Evolutionary conservation across 1,284 basidiomycete genomes (phyloP).

Genomic region (Mycena citricolor): DNA sequence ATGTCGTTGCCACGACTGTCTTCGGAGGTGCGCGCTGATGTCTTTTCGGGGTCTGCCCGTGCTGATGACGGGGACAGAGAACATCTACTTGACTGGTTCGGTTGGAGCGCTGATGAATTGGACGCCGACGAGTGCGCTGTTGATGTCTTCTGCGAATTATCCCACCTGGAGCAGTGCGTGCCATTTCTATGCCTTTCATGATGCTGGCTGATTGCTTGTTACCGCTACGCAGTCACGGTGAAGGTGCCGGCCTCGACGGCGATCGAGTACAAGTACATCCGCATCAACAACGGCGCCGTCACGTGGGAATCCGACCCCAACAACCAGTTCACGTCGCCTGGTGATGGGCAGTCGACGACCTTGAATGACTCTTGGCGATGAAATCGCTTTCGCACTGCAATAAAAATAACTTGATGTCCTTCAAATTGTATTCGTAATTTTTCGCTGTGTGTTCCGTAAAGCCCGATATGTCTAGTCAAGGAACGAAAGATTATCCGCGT

Average conservation of each 20-base stretch:
- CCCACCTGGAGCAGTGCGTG: constrained; percentile 71
- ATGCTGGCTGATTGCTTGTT: constrained; percentile 1
- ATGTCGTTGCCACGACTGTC: constrained; percentile 59
- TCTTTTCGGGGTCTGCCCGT: too few species aligned
- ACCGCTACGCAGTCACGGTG: constrained; percentile 49
- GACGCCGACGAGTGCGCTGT: constrained; percentile 59
- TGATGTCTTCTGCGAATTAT: constrained; percentile 57
- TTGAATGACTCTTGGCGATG: constrained; percentile 44
- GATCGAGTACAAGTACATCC: constrained; percentile 73
- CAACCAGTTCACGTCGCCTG: constrained; percentile 43
- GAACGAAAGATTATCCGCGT: too few species aligned
- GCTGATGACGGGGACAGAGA: constrained; percentile 46
- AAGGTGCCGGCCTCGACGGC: constrained; percentile 50
- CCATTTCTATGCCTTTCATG: constrained; percentile 15
- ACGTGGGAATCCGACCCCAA: constrained; percentile 70
- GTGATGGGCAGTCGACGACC: constrained; percentile 37
- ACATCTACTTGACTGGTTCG: constrained; percentile 69
- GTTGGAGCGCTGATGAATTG: constrained; percentile 59
- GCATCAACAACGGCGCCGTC: constrained; percentile 53
- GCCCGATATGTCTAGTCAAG: too few species aligned
- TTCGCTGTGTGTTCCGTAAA: too few species aligned
- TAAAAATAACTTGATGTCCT: too few species aligned
- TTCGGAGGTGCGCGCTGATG: constrained; percentile 40
- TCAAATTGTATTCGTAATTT: too few species aligned
- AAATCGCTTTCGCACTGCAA: too few species aligned